Conservation (phyloP, 768 basidiomycete genomes). For the Tylopilus cervinicoccineus region DNA sequence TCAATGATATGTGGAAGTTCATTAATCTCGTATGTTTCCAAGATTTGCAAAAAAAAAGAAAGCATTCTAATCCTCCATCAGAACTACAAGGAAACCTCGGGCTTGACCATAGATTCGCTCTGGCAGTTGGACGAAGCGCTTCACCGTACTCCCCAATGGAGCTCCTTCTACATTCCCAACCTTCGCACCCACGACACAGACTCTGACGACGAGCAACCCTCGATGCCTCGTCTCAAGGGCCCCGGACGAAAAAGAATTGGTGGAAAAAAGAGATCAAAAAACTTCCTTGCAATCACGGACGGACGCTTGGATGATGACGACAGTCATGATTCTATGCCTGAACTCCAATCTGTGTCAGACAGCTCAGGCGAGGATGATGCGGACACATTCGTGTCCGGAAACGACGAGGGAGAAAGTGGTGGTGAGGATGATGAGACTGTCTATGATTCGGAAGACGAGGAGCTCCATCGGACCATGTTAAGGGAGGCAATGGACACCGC, state of each 20-base stretch:
- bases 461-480: constrained; percentile 54
- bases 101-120: constrained; percentile 54
- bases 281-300: constrained; percentile 49
- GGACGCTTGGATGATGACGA: constrained; percentile 38
- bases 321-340: constrained; percentile 59
- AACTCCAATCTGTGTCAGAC: constrained; percentile 61
- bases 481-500: constrained; percentile 74
- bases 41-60: not conserved
- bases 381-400: constrained; percentile 29
- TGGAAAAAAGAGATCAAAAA: constrained; percentile 30
- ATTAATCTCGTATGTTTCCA: constrained; percentile 51
- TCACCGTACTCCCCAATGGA: constrained; percentile 58
- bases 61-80: constrained; percentile 27
- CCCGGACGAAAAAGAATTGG: constrained; percentile 15
- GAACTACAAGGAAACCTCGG: constrained; percentile 57
- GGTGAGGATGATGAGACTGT: constrained; percentile 39
- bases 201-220: constrained; percentile 24
- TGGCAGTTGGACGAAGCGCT: constrained; percentile 59
- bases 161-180: constrained; percentile 34
- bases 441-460: constrained; percentile 69
- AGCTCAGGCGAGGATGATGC: constrained; percentile 44
- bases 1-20: constrained; percentile 61
- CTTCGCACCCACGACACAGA: constrained; percentile 19
- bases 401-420: constrained; percentile 34
- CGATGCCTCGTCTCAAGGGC: constrained; percentile 8